These are phyloP conservation scores for Petunia secreta DNA, from an alignment of 257 asterid genomes.

Conservation along the genomic window DNA sequence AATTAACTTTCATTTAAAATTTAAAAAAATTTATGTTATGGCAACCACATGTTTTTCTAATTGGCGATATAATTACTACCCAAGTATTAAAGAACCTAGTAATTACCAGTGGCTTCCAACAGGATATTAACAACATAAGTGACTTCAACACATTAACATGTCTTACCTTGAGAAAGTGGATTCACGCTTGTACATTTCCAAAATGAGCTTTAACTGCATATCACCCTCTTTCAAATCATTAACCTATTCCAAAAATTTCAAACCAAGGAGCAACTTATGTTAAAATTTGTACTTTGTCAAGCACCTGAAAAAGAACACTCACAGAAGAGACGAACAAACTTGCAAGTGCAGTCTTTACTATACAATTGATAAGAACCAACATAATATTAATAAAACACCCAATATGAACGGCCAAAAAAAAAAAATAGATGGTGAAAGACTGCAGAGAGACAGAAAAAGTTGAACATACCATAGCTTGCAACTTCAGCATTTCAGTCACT, in stretches of 20 bases:
- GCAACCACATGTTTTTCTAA: too few species aligned
- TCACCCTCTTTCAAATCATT: conserved; percentile 67
- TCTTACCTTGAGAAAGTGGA: conserved; percentile 75
- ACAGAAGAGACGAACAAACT: conserved; percentile 11
- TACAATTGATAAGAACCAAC: conserved; percentile 1
- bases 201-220: conserved; percentile 66
- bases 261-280: conserved; percentile 17
- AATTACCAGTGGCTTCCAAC: too few species aligned
- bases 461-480: conserved; percentile 67
- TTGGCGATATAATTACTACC: too few species aligned
- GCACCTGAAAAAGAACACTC: conserved; percentile 19
- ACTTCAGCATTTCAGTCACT: conserved; percentile 63
- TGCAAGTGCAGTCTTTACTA: not conserved
- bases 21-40: too few species aligned
- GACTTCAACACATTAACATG: conserved; percentile 7
- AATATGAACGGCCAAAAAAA: not conserved
- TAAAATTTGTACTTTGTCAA: not conserved
- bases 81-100: too few species aligned
- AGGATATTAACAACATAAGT: not conserved
- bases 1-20: too few species aligned
- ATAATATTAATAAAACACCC: not conserved
- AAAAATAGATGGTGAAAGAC: conserved; percentile 13
- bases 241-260: conserved; percentile 58
- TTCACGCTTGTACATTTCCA: conserved; percentile 72
- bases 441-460: conserved; percentile 18